Base-by-base conservation (phyloP, 164 flowering plant species). In the Dillenia suffruticosa region DNA sequence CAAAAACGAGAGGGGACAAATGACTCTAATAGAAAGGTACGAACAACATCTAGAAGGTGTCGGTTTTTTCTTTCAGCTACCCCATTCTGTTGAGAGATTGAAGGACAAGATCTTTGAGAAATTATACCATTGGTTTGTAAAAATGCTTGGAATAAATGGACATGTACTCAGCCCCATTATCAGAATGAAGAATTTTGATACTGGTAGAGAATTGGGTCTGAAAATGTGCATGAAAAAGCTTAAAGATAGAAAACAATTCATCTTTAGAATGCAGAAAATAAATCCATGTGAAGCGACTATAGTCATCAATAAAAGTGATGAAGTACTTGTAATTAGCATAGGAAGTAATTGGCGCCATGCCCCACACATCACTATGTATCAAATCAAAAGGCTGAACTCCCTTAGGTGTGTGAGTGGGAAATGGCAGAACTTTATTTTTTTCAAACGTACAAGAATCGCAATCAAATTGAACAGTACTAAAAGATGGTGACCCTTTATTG, bases 291-390 rank as follows among this genome's bases (percentile, higher is more conserved):
- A 48, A 59, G 2, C 49, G 44, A 13, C 24, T 67, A 49, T 40
- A 49, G 10, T 61, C 56, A 49, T 67, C 56, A 48, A 67, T 67
- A 48, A 61, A 47, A 3, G 58, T 58, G 10, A 59, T 57, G 14
- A 51, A 66, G 10, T 59, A 59, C 46, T 51, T 51, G 12, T 61
- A 49, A 8, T 49, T 11, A 17, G 43, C 26, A 55, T 67, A 65
- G 13, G 65, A 67, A 53, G 4, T 24, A 15, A 44, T 3, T 8
- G 50, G 65, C 3, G 49, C 7, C 8, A 49, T 54, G 0, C 65
- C 65, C 61, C 57, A 67, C 10, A 61, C 57, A 67, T 56, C 46
- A 49, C 22, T 53, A 47, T 67, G 60, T 5, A 59, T 60, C 1
- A 67, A 3, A n/a, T 67, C 53, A 43, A 61, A 67, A 52, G 52